Conservation (phyloP, 1,284 basidiomycete genomes). For the Crucibulum parvulum region DNA sequence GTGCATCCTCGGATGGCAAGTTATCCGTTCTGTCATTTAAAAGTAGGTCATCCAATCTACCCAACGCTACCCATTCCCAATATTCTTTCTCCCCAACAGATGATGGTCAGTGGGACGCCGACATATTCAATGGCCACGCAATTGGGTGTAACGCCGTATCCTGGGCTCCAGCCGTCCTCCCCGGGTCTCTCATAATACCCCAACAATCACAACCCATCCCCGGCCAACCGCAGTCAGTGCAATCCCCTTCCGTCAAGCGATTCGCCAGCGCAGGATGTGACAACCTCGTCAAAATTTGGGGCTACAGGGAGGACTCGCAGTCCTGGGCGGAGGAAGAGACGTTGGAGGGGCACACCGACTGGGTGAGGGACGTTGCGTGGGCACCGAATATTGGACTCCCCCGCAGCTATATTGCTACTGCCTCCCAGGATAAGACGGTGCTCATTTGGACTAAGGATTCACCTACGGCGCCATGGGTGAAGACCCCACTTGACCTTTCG, state of each 20-base stretch:
- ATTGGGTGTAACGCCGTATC: slow-evolving; percentile 98
- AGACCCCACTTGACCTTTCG: slow-evolving; percentile 85
- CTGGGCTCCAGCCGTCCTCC: slow-evolving; percentile 94
- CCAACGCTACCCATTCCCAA: neutral
- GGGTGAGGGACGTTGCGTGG: slow-evolving; percentile 99
- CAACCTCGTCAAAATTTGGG: slow-evolving; percentile 96
- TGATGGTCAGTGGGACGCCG: slow-evolving; percentile 95
- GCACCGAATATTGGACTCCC: slow-evolving; percentile 97
- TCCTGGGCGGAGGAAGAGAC: slow-evolving; percentile 92
- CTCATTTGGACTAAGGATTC: slow-evolving; percentile 94
- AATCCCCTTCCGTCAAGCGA: slow-evolving; percentile 70
- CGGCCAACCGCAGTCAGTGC: slow-evolving; percentile 46
- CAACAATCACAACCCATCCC: slow-evolving; percentile 52
- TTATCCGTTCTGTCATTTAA: slow-evolving; percentile 98
- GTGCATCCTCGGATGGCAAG: slow-evolving; percentile 98
- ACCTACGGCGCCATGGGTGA: slow-evolving; percentile 83
- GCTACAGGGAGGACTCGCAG: slow-evolving; percentile 77
- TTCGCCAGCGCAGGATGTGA: slow-evolving; percentile 98
- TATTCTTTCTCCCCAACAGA: slow-evolving; percentile 63
- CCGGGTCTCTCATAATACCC: slow-evolving; percentile 82
- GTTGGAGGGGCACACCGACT: slow-evolving; percentile 92
- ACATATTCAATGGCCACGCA: slow-evolving; percentile 95
- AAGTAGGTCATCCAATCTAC: slow-evolving; percentile 59
- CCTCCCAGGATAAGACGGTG: slow-evolving; percentile 94
- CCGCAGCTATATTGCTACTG: slow-evolving; percentile 94